These are phyloP conservation scores for Metarhizium brunneum DNA, from an alignment of 2,329 filamentous ascomycete genomes.

Conservation along the genomic window DNA sequence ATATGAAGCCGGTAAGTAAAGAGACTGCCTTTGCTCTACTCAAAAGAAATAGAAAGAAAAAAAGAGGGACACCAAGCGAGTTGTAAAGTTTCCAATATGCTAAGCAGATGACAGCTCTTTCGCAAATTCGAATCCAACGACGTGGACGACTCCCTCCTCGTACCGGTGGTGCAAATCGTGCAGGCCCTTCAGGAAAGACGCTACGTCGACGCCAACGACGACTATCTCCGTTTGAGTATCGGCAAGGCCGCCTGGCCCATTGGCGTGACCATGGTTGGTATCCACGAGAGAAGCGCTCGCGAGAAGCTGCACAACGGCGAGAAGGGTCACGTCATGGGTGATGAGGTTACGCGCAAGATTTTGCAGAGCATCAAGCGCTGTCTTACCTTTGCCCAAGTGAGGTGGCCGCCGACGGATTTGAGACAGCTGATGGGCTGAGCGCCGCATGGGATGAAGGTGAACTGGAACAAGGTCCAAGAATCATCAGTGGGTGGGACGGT, in stretches of 20 bases:
- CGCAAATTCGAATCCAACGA: slow-evolving; percentile 77
- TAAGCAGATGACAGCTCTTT: slow-evolving; percentile 49
- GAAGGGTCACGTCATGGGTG: slow-evolving; percentile 92
- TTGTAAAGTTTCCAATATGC: background rate
- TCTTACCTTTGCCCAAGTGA: slow-evolving; percentile 89
- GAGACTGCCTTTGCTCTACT: background rate
- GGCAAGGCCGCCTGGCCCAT: slow-evolving; percentile 98
- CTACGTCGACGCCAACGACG: slow-evolving; percentile 95
- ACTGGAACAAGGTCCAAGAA: background rate
- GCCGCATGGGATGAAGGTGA: background rate
- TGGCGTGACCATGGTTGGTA: slow-evolving; percentile 99
- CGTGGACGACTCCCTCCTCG: slow-evolving; percentile 68
- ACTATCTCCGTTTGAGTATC: slow-evolving; percentile 86
- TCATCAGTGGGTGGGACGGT: background rate
- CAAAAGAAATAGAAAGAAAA: background rate
- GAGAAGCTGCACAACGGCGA: slow-evolving; percentile 88
- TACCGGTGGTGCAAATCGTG: slow-evolving; percentile 85
- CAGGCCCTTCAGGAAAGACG: slow-evolving; percentile 79
- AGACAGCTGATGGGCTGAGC: slow-evolving; percentile 78
- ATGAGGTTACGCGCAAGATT: slow-evolving; percentile 91
- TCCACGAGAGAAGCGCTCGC: slow-evolving; percentile 89
- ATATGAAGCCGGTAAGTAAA: slow-evolving; percentile 61
- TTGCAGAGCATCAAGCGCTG: slow-evolving; percentile 97
- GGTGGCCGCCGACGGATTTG: slow-evolving; percentile 90
- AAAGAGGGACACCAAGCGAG: background rate